Evolutionary conservation across 129 eudicot species (phyloP).

Genomic region (Smallanthus sonchifolius): DNA sequence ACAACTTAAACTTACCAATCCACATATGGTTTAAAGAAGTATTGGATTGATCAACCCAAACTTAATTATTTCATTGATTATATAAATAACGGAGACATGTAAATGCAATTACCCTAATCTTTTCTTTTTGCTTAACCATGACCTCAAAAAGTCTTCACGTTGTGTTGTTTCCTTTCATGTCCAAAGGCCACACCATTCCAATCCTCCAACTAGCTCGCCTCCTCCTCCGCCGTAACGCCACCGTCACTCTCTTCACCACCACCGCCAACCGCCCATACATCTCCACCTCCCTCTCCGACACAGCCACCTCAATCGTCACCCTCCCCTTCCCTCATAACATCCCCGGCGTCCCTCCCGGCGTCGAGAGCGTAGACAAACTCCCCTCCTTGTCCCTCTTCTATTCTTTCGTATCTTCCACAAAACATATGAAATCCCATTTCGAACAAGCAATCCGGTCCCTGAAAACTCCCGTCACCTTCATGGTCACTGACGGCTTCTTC

Average conservation of each 20-base stretch:
- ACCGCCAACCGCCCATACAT: slow-evolving; percentile 44
- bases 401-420: slow-evolving; percentile 7
- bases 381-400: slow-evolving; percentile 18
- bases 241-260: slow-evolving; percentile 62
- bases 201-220: slow-evolving; percentile 43
- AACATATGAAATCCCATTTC: slow-evolving; percentile 43
- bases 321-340: slow-evolving; percentile 47
- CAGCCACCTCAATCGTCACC: slow-evolving; percentile 20
- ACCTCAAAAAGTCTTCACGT: neutral
- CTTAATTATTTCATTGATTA: too few species aligned
- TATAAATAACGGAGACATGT: too few species aligned
- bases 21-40: too few species aligned
- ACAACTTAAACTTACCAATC: too few species aligned
- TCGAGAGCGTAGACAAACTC: slow-evolving; percentile 25
- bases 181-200: slow-evolving; percentile 59
- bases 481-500: slow-evolving; percentile 49
- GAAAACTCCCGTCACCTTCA: slow-evolving; percentile 22
- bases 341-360: slow-evolving; percentile 30
- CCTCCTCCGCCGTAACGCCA: slow-evolving; percentile 33
- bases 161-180: slow-evolving; percentile 23
- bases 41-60: too few species aligned
- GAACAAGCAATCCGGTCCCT: slow-evolving; percentile 31
- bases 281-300: slow-evolving; percentile 31
- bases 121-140: too few species aligned
- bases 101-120: too few species aligned